Evolutionary conservation across 192 early-diverging fungal species (phyloP).

Genomic region (Entophlyctis helioformis): DNA sequence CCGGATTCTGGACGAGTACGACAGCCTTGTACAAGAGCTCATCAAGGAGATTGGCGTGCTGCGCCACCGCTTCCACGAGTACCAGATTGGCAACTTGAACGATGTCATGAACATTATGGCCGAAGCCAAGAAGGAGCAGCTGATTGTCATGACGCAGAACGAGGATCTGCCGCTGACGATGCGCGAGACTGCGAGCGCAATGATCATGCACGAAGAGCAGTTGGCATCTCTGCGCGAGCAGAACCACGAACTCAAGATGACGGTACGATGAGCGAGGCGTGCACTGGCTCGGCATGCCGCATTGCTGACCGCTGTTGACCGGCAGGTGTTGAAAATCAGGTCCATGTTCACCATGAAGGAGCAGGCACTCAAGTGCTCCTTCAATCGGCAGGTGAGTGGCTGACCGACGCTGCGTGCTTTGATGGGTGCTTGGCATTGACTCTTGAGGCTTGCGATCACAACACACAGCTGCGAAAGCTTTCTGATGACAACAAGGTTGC

Average conservation of each 20-base stretch:
- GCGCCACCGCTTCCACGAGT: conserved; percentile 36
- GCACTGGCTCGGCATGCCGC: too few relatives aligned
- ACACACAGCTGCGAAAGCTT: conserved; percentile 26
- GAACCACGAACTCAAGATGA: conserved; percentile 39
- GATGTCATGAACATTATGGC: conserved; percentile 39
- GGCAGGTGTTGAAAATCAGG: conserved; percentile 30
- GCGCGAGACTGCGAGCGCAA: conserved; percentile 12
- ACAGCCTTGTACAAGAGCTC: conserved; percentile 40
- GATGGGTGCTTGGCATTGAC: background rate
- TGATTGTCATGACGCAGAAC: conserved; percentile 21
- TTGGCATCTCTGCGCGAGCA: conserved; percentile 16
- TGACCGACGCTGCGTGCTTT: background rate
- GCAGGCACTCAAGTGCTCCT: conserved; percentile 27
- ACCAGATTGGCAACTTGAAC: conserved; percentile 32
- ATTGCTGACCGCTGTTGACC: background rate
- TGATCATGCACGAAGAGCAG: conserved; percentile 32
- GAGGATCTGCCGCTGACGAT: conserved; percentile 26
- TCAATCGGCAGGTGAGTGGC: conserved; percentile 24
- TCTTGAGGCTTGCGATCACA: background rate
- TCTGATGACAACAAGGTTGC: conserved; percentile 33
- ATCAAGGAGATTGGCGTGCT: conserved; percentile 38
- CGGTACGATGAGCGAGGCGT: too few relatives aligned
- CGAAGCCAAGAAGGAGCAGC: conserved; percentile 40
- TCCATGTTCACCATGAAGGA: conserved; percentile 45
- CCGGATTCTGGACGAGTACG: conserved; percentile 40